Percentiles rank a stretch among this genome's conserved stretches.
These are phyloP conservation scores for Alternaria sp. DNA, from an alignment of 2,329 filamentous ascomycete species.

Conservation along the genomic window DNA sequence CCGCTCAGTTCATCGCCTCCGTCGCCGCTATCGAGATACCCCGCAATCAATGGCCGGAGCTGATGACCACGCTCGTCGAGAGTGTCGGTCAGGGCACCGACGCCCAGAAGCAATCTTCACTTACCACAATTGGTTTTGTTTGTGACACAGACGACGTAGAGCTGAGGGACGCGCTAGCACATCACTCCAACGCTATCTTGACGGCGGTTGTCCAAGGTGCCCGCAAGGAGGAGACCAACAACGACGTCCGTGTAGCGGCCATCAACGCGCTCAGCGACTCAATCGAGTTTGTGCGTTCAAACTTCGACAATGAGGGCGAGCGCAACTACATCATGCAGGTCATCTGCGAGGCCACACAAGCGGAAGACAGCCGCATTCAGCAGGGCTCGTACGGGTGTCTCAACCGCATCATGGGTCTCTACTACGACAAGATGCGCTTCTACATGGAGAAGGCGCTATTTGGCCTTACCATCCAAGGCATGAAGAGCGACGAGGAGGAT, in stretches of 20 bases:
- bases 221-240: slow-evolving; percentile 92
- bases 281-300: slow-evolving; percentile 95
- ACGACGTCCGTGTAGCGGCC: slow-evolving; percentile 88
- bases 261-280: slow-evolving; percentile 95
- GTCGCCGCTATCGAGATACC: slow-evolving; percentile 96
- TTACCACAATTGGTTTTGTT: slow-evolving; percentile 97
- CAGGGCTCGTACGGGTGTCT: slow-evolving; percentile 96
- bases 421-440: slow-evolving; percentile 99
- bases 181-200: slow-evolving; percentile 96
- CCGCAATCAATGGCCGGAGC: slow-evolving; percentile 88
- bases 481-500: slow-evolving; percentile 98
- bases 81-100: slow-evolving; percentile 88
- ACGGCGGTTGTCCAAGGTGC: slow-evolving; percentile 98
- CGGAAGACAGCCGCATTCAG: slow-evolving; percentile 88
- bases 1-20: slow-evolving; percentile 93
- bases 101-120: slow-evolving; percentile 90
- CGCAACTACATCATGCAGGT: slow-evolving; percentile 99
- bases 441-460: slow-evolving; percentile 99
- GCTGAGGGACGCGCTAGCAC: slow-evolving; percentile 78
- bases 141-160: slow-evolving; percentile 94
- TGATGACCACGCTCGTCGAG: slow-evolving; percentile 88
- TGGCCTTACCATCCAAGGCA: slow-evolving; percentile 94
- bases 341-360: slow-evolving; percentile 97
- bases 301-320: slow-evolving; percentile 99
- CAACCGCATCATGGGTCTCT: slow-evolving; percentile 97